phyloP scores from a whole-genome alignment of 306 rosid genomes.

The Datisca glomerata region DNA sequence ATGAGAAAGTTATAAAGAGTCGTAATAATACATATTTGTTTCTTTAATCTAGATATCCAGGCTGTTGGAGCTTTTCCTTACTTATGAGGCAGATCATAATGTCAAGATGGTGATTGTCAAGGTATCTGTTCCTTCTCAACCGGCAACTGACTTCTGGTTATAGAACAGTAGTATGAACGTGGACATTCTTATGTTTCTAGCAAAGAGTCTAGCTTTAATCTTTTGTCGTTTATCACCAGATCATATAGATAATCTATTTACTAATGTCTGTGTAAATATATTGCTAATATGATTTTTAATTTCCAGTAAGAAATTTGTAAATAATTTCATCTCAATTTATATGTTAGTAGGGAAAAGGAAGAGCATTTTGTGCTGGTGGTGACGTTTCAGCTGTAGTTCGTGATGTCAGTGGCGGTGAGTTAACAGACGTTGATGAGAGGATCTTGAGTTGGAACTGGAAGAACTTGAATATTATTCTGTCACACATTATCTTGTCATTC shows the following conservation, averaged over 20 bases:
- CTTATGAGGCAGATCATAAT: conserved; percentile 46
- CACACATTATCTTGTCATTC: too few species aligned
- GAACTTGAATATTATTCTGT: too few species aligned
- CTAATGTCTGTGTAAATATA: too few species aligned
- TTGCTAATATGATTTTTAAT: neutral
- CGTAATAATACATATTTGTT: conserved; percentile 1
- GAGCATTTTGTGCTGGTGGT: conserved; percentile 97
- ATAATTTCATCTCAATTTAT: conserved; percentile 9
- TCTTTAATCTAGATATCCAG: conserved; percentile 35
- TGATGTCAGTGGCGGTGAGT: conserved; percentile 27
- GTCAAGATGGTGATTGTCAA: conserved; percentile 59
- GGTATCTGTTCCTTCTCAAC: too few species aligned
- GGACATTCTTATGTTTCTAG: too few species aligned
- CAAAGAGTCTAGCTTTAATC: too few species aligned
- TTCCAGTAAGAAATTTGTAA: neutral
- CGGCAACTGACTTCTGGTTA: too few species aligned
- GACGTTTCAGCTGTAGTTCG: conserved; percentile 69
- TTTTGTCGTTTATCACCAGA: too few species aligned
- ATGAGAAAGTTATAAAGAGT: neutral
- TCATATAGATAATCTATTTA: too few species aligned
- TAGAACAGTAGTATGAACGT: too few species aligned
- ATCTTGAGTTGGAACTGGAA: too few species aligned
- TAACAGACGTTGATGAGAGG: too few species aligned
- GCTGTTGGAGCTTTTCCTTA: conserved; percentile 42
- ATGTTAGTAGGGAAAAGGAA: conserved; percentile 68